phyloP scores from a whole-genome alignment of 352 stramenopile species.

The Phytophthora pini region DNA sequence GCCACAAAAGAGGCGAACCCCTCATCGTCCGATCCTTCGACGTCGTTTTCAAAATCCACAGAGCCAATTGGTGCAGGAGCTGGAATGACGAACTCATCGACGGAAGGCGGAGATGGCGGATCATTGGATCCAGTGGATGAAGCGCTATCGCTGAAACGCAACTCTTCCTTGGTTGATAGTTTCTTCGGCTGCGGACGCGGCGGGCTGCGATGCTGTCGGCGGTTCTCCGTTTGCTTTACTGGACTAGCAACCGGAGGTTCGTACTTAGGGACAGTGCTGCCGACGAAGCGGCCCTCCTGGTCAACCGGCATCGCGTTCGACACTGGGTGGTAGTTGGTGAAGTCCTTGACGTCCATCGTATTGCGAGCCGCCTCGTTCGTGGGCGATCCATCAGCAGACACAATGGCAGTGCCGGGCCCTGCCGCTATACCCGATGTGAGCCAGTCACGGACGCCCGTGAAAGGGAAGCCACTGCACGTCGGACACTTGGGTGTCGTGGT shows the following conservation, averaged over 20 bases:
- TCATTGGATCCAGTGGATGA: slow-evolving; percentile 38
- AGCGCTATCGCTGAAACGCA: slow-evolving; percentile 28
- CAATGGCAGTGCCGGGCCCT: slow-evolving; percentile 1
- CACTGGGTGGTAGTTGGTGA: slow-evolving; percentile 65
- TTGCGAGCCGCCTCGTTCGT: slow-evolving; percentile 58
- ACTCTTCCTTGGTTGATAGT: slow-evolving; percentile 25
- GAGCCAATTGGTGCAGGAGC: slow-evolving; percentile 12
- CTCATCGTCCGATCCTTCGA: slow-evolving; percentile 36
- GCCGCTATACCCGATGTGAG: slow-evolving; percentile 53
- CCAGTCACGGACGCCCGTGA: slow-evolving; percentile 83
- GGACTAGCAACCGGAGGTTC: slow-evolving; percentile 13
- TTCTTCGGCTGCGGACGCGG: slow-evolving; percentile 19
- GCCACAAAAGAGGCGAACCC: slow-evolving; percentile 40
- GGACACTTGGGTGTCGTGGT: slow-evolving; percentile 81
- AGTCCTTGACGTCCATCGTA: slow-evolving; percentile 81
- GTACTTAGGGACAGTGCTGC: slow-evolving; percentile 25
- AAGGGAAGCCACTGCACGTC: slow-evolving; percentile 75
- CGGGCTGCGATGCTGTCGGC: slow-evolving; percentile 13
- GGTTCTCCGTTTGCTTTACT: slow-evolving; percentile 13
- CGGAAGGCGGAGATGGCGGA: slow-evolving; percentile 36
- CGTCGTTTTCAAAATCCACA: slow-evolving; percentile 26
- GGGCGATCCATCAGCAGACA: slow-evolving; percentile 12
- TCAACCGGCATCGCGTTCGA: slow-evolving; percentile 58
- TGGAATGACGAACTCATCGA: slow-evolving; percentile 37
- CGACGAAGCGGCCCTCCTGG: slow-evolving; percentile 71